phyloP scores from a whole-genome alignment of 306 rosid genomes.

The Comarum palustre region DNA sequence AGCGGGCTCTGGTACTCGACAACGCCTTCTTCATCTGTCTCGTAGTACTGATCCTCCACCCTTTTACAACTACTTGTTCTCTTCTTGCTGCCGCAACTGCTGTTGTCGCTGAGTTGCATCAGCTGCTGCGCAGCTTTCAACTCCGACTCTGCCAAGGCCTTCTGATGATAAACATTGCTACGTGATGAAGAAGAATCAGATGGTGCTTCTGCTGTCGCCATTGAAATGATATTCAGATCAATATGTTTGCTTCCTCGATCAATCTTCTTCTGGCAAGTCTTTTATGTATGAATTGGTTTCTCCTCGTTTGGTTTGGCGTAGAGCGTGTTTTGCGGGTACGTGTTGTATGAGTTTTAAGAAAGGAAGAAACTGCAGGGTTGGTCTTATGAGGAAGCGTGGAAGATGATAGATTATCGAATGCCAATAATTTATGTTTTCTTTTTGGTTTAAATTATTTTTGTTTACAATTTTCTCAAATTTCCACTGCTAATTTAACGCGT shows the following conservation, averaged over 20 bases:
- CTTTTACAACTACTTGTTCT: background rate
- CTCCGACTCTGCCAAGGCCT: slow-evolving; percentile 30
- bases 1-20: slow-evolving; percentile 19
- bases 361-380: slow-evolving; percentile 42
- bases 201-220: slow-evolving; percentile 16
- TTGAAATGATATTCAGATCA: background rate
- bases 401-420: background rate
- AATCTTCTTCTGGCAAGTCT: background rate
- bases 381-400: slow-evolving; percentile 36
- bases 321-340: slow-evolving; percentile 27
- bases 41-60: background rate
- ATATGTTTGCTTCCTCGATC: background rate
- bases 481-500: background rate
- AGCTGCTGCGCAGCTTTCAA: slow-evolving; percentile 43
- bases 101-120: slow-evolving; percentile 49
- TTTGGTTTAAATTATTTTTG: background rate
- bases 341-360: slow-evolving; percentile 18
- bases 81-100: background rate
- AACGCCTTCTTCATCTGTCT: slow-evolving; percentile 19
- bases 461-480: background rate
- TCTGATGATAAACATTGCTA: slow-evolving; percentile 10
- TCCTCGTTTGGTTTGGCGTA: slow-evolving; percentile 14
- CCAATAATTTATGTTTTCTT: background rate
- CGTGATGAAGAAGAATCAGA: background rate
- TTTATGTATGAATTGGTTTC: background rate